A percentile compares a stretch with the other conserved stretches of the same genome.
Evolutionary conservation across 768 basidiomycete species (phyloP).

Genomic region (Cyathus striatus): DNA sequence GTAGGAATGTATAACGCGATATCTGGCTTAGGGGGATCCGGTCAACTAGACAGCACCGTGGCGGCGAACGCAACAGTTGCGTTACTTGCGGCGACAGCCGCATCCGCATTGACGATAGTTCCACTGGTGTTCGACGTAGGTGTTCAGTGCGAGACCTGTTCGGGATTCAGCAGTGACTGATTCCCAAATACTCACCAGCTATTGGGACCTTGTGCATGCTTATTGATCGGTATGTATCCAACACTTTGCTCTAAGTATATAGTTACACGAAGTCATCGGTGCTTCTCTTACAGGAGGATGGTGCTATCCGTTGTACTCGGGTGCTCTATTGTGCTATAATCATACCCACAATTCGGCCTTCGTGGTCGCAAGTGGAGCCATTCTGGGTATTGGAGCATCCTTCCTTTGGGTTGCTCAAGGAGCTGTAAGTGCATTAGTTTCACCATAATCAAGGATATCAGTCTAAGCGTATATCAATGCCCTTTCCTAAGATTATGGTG

Average conservation of each 20-base stretch:
- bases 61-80: conserved; percentile 23
- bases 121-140: conserved; percentile 22
- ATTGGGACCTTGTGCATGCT: conserved; percentile 18
- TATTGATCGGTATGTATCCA: conserved; percentile 19
- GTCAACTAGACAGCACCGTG: conserved; percentile 21
- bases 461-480: no score
- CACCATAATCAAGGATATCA: no score
- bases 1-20: conserved; percentile 26
- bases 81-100: conserved; percentile 19
- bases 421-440: no score
- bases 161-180: not conserved
- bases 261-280: not conserved
- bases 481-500: conserved; percentile 19
- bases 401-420: conserved; percentile 24
- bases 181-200: not conserved
- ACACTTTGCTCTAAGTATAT: not conserved
- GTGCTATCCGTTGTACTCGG: conserved; percentile 21
- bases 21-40: conserved; percentile 20
- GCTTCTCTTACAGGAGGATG: conserved; percentile 13
- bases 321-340: conserved; percentile 20
- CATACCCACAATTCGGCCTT: conserved; percentile 20
- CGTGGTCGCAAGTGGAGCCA: conserved; percentile 20
- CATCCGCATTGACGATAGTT: conserved; percentile 20
- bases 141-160: no score
- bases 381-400: conserved; percentile 20